Evolutionary conservation across 192 early-diverging fungal genomes (phyloP).

Genomic region (Coemansia reversa): DNA sequence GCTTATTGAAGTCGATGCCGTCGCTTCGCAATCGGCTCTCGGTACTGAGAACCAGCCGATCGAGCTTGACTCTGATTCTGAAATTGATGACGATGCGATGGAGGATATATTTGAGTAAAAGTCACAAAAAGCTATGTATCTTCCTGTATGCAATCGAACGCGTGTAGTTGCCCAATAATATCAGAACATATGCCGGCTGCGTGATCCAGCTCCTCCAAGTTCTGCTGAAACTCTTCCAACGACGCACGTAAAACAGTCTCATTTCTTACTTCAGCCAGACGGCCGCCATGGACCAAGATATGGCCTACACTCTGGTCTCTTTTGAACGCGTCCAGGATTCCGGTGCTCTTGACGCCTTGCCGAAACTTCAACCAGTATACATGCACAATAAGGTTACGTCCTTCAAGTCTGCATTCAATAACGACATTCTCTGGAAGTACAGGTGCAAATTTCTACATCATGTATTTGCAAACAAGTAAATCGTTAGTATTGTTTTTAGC

Average conservation of each 20-base stretch:
- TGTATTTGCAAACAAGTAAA: not conserved
- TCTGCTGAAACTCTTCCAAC: conserved; percentile 9
- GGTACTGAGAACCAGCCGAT: conserved; percentile 19
- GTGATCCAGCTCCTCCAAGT: conserved; percentile 16
- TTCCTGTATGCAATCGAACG: conserved; percentile 18
- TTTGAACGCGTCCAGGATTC: conserved; percentile 46
- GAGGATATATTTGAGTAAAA: conserved; percentile 48
- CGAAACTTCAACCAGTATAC: conserved; percentile 42
- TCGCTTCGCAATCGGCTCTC: conserved; percentile 12
- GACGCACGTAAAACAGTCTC: conserved; percentile 29
- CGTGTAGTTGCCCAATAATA: conserved; percentile 39
- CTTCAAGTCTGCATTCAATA: conserved; percentile 33
- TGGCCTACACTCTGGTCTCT: conserved; percentile 36
- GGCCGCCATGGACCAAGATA: conserved; percentile 38
- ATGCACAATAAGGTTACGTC: conserved; percentile 15
- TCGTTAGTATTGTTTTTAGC: not conserved
- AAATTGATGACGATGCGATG: conserved; percentile 48
- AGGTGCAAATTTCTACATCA: conserved; percentile 44
- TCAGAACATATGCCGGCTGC: conserved; percentile 33
- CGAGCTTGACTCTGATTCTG: conserved; percentile 37
- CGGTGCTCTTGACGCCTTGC: conserved; percentile 24
- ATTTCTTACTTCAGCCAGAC: conserved; percentile 37
- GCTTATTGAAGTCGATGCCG: conserved; percentile 32
- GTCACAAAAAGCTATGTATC: not conserved
- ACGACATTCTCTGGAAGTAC: conserved; percentile 43